Evolutionary conservation across 2,329 filamentous ascomycete genomes (phyloP), one percentile per base, ranked within the genome.

Genomic region (Madurella fahalii): DNA sequence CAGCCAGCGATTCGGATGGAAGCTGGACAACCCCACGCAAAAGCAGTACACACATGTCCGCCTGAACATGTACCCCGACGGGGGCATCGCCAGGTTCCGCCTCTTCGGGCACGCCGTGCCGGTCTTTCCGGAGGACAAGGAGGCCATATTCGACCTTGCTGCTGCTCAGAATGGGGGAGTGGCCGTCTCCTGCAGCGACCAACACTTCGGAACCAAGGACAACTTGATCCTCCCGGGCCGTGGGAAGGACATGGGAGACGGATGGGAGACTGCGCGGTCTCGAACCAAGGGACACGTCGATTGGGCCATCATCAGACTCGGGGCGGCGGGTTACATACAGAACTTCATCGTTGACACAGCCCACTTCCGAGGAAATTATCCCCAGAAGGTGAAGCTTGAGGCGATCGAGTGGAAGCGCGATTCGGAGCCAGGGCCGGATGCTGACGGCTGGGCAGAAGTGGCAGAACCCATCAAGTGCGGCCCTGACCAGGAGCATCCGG

Each of bases 171-270:
- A 91, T 69, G 89, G 89, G 41, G 89, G 83, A 34, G 81, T 92
- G 25, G 89, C 87, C 39, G 74, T 90, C 9, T 79, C 82, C 1
- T 92, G 88, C 75, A 90, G 84, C 57, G 89, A 94, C 70, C 85
- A 94, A 72, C 89, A 94, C 71, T 95, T 92, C 65, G 88, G 89
- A 57, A 87, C 84, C 39, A 90, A 87, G 68, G 84, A 89, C 67
- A 92, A 93, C 71, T 74, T 93, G 34, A 78, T 92, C n/a, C 76
- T 92, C 3, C 89, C 89, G 0, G 88, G 87, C 2, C 79, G 89
- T 25, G 89, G 89, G 41, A 84, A 86, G 68, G 87, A 94, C 71
- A 94, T 94, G 89, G 87, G 89, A 48, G 89, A 93, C 68, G 90
- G 89, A 8, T 94, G 90, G 89, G 89, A 94, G 73, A 94, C 89